Evolutionary conservation across 2,329 filamentous ascomycete species (phyloP), one percentile per base, ranked within the genome.

Genomic region (Cercospora zeae-maydis): DNA sequence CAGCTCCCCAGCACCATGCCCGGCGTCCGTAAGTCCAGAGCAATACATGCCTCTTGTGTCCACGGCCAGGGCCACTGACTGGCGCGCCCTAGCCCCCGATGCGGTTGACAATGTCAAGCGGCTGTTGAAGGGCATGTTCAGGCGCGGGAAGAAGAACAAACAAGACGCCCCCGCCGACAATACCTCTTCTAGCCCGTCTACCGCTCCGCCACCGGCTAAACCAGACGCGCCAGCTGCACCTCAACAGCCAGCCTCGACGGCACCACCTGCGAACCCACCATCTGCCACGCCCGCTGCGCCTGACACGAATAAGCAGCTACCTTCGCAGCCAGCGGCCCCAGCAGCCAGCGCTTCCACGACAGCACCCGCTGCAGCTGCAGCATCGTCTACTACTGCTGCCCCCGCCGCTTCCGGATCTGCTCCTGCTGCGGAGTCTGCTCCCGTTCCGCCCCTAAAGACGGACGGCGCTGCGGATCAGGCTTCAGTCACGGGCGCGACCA

Each of bases 101-200:
- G 66, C 67, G 59, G 63, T 67, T n/a, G 66, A 69, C 53, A 67
- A 66, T 37, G 63, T 69, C 30, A 69, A 69, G 63, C 54, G 61
- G 21, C 37, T 69, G 49, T 36, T 69, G 55, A 69, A 69, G 42
- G 64, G 66, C 54, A 52, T 69, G 54, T 67, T 69, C 52, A 67
- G 60, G 58, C 67, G 63, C 30, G 63, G 63, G 39, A 68, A 64
- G 55, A 65, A 64, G 53, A 65, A 63, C 56, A 68, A 67, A 47
- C 58, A 63, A 52, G 58, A 59, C 16, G 24, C 47, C 9, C 24
- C 62, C 24, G 45, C 59, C 37, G 57, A 59, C 14, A 53, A 30
- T 53, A 37, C 58, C 24, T 45, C 53, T 39, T 34, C 65, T 33
- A 59, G 36, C 47, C 51, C 62, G 34, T 33, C 61, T 36, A 33